Conservation (phyloP, 2,329 filamentous ascomycete species). For the Magnaporthiopsis rhizophila region DNA sequence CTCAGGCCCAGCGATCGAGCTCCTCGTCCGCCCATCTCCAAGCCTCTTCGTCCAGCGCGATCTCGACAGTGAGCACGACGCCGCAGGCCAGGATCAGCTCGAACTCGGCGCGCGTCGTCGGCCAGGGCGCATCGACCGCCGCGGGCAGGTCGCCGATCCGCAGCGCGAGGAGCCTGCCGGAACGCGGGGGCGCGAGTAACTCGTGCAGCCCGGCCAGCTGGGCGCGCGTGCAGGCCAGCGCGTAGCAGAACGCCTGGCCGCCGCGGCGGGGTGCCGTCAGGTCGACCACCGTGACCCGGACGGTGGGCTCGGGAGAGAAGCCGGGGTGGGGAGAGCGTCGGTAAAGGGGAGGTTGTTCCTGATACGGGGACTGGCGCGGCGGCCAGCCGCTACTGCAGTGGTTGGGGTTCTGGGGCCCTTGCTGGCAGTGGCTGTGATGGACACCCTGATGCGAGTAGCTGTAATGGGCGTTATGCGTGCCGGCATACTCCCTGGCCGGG, state of each 20-base stretch:
- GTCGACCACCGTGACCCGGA: slow-evolving; percentile 4
- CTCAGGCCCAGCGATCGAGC: neutral
- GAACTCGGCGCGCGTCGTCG: neutral
- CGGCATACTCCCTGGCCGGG: neutral
- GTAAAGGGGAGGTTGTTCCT: neutral
- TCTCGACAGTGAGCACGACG: neutral
- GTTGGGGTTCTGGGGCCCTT: neutral
- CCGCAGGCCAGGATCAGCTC: neutral
- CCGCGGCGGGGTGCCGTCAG: neutral
- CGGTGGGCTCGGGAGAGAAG: neutral
- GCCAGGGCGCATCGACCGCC: neutral
- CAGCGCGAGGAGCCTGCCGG: neutral
- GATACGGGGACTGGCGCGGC: neutral
- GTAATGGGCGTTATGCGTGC: neutral
- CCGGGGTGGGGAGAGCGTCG: neutral
- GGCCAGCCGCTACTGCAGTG: neutral
- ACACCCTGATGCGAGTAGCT: neutral
- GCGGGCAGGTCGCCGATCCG: neutral
- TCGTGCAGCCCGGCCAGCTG: neutral
- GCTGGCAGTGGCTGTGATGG: too few species aligned
- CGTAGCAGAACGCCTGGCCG: neutral
- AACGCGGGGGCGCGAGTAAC: neutral
- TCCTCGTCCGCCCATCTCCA: neutral
- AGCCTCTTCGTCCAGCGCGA: neutral
- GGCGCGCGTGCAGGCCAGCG: slow-evolving; percentile 2